These are phyloP conservation scores for Brassica juncea DNA, from an alignment of 345 rosid species.

Conservation along the genomic window DNA sequence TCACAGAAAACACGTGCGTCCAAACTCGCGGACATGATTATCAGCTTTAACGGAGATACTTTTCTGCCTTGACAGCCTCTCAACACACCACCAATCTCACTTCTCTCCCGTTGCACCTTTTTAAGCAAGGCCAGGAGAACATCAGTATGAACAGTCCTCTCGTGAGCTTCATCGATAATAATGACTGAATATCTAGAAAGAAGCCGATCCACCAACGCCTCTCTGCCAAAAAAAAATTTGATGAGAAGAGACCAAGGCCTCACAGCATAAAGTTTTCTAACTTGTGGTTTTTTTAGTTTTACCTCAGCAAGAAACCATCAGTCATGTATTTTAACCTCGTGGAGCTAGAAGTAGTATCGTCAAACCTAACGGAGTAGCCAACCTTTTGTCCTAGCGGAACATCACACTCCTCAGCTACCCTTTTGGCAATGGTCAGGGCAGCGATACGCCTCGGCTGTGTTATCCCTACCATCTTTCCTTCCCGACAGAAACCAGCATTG, in stretches of 20 bases:
- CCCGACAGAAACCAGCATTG: slow-evolving; percentile 71
- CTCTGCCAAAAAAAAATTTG: slow-evolving; percentile 48
- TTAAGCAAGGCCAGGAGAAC: slow-evolving; percentile 87
- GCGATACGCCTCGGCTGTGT: slow-evolving; percentile 97
- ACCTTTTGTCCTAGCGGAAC: slow-evolving; percentile 77
- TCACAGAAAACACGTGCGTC: slow-evolving; percentile 87
- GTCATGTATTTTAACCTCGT: slow-evolving; percentile 95
- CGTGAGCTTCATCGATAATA: slow-evolving; percentile 92
- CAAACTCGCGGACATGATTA: slow-evolving; percentile 95
- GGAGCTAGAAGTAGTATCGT: slow-evolving; percentile 64
- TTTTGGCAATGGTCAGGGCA: slow-evolving; percentile 80
- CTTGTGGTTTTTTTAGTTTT: background rate
- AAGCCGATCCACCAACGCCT: slow-evolving; percentile 80
- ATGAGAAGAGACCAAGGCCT: background rate
- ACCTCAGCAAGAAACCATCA: slow-evolving; percentile 87
- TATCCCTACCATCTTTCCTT: slow-evolving; percentile 72
- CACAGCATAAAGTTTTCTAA: background rate
- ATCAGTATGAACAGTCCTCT: slow-evolving; percentile 93
- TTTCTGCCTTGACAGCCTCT: slow-evolving; percentile 55
- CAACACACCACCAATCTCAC: slow-evolving; percentile 37
- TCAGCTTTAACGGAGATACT: slow-evolving; percentile 67
- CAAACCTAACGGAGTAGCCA: slow-evolving; percentile 87
- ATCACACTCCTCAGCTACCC: slow-evolving; percentile 88
- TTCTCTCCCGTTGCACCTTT: slow-evolving; percentile 53
- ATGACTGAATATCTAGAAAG: slow-evolving; percentile 83